A percentile compares a stretch with the other conserved stretches of the same genome.
These are phyloP conservation scores for Magnolia kwangsiensis DNA, from an alignment of 164 flowering plant species.

Conservation along the genomic window DNA sequence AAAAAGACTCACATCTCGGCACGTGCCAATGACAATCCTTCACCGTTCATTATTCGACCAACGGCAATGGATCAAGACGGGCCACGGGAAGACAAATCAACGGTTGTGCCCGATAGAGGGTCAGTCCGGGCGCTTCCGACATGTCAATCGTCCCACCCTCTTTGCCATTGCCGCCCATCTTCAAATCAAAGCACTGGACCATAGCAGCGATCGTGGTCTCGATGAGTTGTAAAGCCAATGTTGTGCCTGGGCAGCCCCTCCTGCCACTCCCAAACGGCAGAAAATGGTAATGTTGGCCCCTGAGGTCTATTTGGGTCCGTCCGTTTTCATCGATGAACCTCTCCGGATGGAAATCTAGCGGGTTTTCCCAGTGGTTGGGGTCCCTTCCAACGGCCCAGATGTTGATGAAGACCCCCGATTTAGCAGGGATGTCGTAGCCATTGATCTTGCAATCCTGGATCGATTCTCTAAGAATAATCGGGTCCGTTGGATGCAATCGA, in stretches of 20 bases:
- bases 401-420: constrained; percentile 37
- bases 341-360: constrained; percentile 52
- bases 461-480: constrained; percentile 35
- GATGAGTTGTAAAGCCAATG: constrained; percentile 31
- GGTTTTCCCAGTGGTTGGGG: constrained; percentile 51
- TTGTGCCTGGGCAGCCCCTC: constrained; percentile 47
- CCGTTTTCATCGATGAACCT: constrained; percentile 38
- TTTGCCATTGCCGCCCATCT: constrained; percentile 12
- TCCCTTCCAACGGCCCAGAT: constrained; percentile 58
- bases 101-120: constrained; percentile 30
- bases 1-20: no score
- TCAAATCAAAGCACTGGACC: constrained; percentile 58
- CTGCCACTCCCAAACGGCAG: constrained; percentile 58
- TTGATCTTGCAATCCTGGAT: constrained; percentile 29
- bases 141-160: constrained; percentile 23
- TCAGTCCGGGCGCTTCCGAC: constrained; percentile 35
- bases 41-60: not conserved
- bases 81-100: constrained; percentile 20
- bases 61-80: constrained; percentile 13
- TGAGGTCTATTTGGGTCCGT: constrained; percentile 12
- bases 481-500: constrained; percentile 50
- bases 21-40: no score
- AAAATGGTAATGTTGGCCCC: constrained; percentile 41
- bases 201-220: constrained; percentile 29
- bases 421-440: constrained; percentile 43